These are phyloP conservation scores for Elsinoe ampelina DNA, from an alignment of 2,329 filamentous ascomycete genomes.

Conservation along the genomic window DNA sequence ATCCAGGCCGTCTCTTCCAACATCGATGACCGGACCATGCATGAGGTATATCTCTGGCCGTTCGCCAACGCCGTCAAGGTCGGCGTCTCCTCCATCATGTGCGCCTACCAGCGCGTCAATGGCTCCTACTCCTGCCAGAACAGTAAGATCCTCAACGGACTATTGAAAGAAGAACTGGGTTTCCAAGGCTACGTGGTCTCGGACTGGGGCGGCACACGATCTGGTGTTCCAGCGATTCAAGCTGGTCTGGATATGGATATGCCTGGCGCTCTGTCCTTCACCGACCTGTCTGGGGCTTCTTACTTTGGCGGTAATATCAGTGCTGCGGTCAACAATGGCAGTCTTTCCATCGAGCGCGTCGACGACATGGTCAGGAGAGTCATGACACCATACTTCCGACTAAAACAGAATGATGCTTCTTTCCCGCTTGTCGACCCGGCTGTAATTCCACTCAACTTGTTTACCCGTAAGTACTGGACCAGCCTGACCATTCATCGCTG, in stretches of 20 bases:
- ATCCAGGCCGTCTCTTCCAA: constrained; percentile 27
- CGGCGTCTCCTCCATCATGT: constrained; percentile 74
- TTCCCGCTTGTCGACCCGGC: constrained; percentile 30
- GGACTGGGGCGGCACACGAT: constrained; percentile 50
- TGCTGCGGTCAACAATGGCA: constrained; percentile 32
- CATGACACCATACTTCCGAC: constrained; percentile 38
- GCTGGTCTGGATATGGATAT: constrained; percentile 43
- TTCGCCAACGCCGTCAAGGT: constrained; percentile 61
- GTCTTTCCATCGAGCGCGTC: constrained; percentile 31
- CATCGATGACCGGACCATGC: constrained; percentile 51
- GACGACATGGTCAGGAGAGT: constrained; percentile 41
- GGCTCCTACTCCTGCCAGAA: constrained; percentile 58
- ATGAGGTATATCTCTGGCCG: constrained; percentile 73
- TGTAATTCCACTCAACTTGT: constrained; percentile 22
- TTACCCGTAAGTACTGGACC: constrained; percentile 15
- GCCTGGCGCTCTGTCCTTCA: constrained; percentile 26
- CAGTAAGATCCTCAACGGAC: constrained; percentile 65
- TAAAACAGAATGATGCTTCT: constrained; percentile 34
- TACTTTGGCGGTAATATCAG: constrained; percentile 33
- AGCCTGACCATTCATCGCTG: background rate
- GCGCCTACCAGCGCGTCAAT: constrained; percentile 54
- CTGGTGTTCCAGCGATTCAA: constrained; percentile 34
- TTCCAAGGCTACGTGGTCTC: constrained; percentile 72
- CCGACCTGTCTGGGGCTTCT: constrained; percentile 15
- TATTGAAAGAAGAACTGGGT: constrained; percentile 74